Percentiles rank a stretch among this genome's conserved stretches.
These are phyloP conservation scores for Lactarius deliciosus DNA, from an alignment of 768 basidiomycete species.

Conservation along the genomic window DNA sequence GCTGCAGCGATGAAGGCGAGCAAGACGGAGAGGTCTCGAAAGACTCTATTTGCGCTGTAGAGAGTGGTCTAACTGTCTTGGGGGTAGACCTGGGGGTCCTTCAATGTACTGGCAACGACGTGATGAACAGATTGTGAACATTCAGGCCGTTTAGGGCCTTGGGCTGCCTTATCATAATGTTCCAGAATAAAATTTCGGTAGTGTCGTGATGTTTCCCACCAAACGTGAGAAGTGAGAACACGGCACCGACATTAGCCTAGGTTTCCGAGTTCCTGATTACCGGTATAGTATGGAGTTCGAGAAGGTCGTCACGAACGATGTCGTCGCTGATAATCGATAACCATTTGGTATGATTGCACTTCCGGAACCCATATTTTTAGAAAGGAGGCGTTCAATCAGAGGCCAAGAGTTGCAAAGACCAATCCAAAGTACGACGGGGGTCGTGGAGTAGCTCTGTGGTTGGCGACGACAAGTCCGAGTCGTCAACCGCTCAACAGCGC, in stretches of 20 bases:
- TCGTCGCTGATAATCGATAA: not conserved
- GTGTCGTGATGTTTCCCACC: not conserved
- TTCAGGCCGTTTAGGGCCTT: not conserved
- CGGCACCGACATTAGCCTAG: not conserved
- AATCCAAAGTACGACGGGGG: too few relatives aligned
- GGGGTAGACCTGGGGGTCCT: not conserved
- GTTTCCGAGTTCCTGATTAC: not conserved
- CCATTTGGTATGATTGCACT: not conserved
- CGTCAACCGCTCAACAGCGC: not conserved
- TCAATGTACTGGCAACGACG: not conserved
- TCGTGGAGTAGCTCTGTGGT: not conserved
- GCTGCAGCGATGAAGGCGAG: slow-evolving; percentile 23
- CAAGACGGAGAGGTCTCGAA: slow-evolving; percentile 31
- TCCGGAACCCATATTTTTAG: not conserved
- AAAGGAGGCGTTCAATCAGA: not conserved
- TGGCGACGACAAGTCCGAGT: not conserved
- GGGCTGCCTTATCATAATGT: not conserved
- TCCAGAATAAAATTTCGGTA: not conserved
- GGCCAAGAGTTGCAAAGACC: not conserved
- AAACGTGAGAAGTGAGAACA: slow-evolving; percentile 3
- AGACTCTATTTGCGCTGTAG: slow-evolving; percentile 25
- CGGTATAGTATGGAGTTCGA: not conserved
- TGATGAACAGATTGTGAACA: not conserved
- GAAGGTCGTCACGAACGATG: not conserved
- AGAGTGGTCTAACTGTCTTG: not conserved